Evolutionary conservation across 2,329 filamentous ascomycete genomes (phyloP), one percentile per base, ranked within the genome.

Genomic region (Zymoseptoria passerinii): DNA sequence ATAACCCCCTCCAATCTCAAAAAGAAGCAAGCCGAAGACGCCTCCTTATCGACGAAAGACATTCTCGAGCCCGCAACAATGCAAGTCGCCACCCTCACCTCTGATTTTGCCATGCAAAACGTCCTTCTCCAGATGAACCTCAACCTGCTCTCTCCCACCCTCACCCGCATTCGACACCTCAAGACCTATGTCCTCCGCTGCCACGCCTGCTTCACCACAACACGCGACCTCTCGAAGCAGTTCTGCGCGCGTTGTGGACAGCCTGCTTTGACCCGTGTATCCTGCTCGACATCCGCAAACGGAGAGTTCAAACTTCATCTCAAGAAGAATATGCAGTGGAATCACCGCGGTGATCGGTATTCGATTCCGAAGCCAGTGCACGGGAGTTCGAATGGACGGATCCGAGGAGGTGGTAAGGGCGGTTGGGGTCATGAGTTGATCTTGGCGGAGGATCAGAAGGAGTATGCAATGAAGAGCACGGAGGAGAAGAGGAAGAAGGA

Each of bases 61-160:
- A 59, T 65, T 16, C 72, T 80, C 1, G 79, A 83, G 56, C 79
- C 83, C 40, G 82, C 83, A 61, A 84, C 83, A 10, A 87, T 96
- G 66, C 87, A 95, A 74, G 90, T 89, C 16, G 92, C 91, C n/a
- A 86, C 92, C 50, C 87, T 97, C 70, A 97, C 94, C 1, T 91
- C 88, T 57, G 94, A 99, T 78, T 97, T 89, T 75, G 92, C 94
- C 57, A 95, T 99, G 90, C 92, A 97, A 77, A 97, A 97, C 72
- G 91, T 97, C 7, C 83, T 94, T 1, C 81, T 99, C 4, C 90
- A 95, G 66, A 95, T 97, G 79, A 96, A 96, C 76, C 83, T 99
- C 53, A 90, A 94, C 71, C 83, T 96, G 9, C 81, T 96, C 59
- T 91, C 92, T 0, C 83, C 89, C 0, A 82, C 84, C 16, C 79